Evolutionary conservation across 306 rosid genomes (phyloP), one percentile per base, ranked within the genome.

Genomic region (Castanea crenata): DNA sequence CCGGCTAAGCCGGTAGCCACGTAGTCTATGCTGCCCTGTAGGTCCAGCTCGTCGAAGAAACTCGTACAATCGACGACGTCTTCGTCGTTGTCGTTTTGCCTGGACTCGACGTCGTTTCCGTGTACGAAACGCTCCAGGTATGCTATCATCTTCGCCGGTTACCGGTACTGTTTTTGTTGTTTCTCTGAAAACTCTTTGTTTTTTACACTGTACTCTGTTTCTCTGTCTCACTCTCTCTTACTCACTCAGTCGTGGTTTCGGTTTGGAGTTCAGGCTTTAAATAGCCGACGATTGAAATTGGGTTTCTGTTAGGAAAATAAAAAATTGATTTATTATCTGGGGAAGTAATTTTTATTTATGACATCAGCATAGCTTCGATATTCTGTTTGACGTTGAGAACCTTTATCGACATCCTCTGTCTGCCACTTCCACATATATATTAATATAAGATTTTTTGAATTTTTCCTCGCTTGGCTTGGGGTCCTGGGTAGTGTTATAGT

Each of bases 31-130:
- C 74, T 78, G 70, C 80, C 85, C 10, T 87, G 77, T 51, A 90
- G 84, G 76, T 83, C 87, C 46, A 89, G 85, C 0, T 87, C 83
- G 57, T 57, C 57, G 79, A 70, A 69, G 19, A 91, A 74, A 56
- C 71, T 71, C 0, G 89, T 3, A 67, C 29, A 25, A 41, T 41
- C 46, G 46, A 41, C 46, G 12, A 41, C 46, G 44, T 35, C 44
- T 10, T 58, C 68, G 35, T 86, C 86, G 81, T 78, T 94, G 63
- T 88, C 86, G 72, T 81, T 78, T 23, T 73, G 88, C 6, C 79
- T 74, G 19, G 97, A 87, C 51, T 91, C 94, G 35, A 89, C 79
- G 78, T 94, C 96, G 78, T 81, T 90, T 81, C 90, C 96, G 57
- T 81, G 92, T 27, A 87, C 82, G 73, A 93, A 88, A 55, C 83